These are phyloP conservation scores for Spizellomyces punctatus DNA, from an alignment of 192 early-diverging fungal species.

Conservation along the genomic window DNA sequence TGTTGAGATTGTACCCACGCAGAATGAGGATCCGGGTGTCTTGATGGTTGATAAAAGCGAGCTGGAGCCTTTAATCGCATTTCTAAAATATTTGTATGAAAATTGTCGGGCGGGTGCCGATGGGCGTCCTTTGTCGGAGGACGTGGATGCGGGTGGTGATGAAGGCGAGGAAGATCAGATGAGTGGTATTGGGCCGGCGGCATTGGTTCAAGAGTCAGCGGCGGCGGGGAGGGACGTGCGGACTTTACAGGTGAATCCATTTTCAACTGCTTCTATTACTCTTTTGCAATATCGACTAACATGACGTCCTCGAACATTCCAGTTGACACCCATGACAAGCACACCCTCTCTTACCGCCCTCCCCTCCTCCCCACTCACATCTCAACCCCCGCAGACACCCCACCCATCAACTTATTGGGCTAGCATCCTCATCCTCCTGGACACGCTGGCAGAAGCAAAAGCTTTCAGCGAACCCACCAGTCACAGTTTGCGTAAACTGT, in stretches of 20 bases:
- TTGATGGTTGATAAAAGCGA: background rate
- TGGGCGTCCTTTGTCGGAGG: constrained; percentile 4
- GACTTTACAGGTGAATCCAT: background rate
- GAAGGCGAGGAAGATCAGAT: background rate
- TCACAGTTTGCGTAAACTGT: background rate
- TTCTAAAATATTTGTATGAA: background rate
- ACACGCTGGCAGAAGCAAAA: background rate
- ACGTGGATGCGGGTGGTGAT: background rate
- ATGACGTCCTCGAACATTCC: background rate
- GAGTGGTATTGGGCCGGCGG: too few species aligned
- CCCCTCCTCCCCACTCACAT: background rate
- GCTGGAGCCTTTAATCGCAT: background rate
- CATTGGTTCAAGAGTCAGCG: background rate
- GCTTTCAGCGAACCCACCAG: constrained; percentile 4
- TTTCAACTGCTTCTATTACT: background rate
- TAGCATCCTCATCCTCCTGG: constrained; percentile 5
- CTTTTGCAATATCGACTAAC: background rate
- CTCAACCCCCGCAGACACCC: background rate
- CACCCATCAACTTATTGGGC: constrained; percentile 20
- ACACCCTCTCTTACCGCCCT: background rate
- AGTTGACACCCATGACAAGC: background rate
- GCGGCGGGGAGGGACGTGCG: background rate
- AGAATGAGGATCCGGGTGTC: background rate
- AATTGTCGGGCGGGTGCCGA: constrained; percentile 3
- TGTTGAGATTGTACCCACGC: too few species aligned